A percentile compares a stretch with the other conserved stretches of the same genome.
Conservation (phyloP, 352 stramenopile genomes). For the Ochromonadaceae sp. region DNA sequence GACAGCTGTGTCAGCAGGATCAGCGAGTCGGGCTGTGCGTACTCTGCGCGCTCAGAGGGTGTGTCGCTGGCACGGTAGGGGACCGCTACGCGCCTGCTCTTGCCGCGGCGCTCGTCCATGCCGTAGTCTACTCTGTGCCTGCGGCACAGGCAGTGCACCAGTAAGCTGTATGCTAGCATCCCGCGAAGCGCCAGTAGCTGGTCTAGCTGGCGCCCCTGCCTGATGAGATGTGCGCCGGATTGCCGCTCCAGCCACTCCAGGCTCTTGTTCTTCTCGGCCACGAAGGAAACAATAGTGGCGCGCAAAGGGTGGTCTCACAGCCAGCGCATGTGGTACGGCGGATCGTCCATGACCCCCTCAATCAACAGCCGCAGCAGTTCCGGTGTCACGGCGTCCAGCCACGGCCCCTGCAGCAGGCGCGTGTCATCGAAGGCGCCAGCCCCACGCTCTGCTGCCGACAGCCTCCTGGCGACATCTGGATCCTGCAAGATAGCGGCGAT, state of each 20-base stretch:
- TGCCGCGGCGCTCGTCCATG: slow-evolving; percentile 43
- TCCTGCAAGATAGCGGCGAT: too few relatives aligned
- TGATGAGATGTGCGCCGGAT: too few relatives aligned
- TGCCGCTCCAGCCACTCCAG: too few relatives aligned
- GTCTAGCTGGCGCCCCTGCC: too few relatives aligned
- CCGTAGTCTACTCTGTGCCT: slow-evolving; percentile 59
- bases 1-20: slow-evolving; percentile 56
- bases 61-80: slow-evolving; percentile 62
- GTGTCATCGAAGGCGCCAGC: too few relatives aligned
- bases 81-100: slow-evolving; percentile 56
- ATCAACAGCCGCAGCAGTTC: too few relatives aligned
- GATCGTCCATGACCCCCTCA: too few relatives aligned
- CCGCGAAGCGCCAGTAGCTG: slow-evolving; percentile 50
- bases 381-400: too few relatives aligned
- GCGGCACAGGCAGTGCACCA: slow-evolving; percentile 60
- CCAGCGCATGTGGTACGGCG: slow-evolving; percentile 50
- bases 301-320: slow-evolving; percentile 29
- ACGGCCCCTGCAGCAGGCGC: too few relatives aligned
- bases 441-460: too few relatives aligned
- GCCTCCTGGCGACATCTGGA: too few relatives aligned
- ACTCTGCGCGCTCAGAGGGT: slow-evolving; percentile 56
- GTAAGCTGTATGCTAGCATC: slow-evolving; percentile 48
- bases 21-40: slow-evolving; percentile 61
- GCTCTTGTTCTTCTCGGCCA: too few relatives aligned
- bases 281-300: slow-evolving; percentile 28